Evolutionary conservation across 177 flowering plant genomes (phyloP).

Genomic region (Vitis hybrid): DNA sequence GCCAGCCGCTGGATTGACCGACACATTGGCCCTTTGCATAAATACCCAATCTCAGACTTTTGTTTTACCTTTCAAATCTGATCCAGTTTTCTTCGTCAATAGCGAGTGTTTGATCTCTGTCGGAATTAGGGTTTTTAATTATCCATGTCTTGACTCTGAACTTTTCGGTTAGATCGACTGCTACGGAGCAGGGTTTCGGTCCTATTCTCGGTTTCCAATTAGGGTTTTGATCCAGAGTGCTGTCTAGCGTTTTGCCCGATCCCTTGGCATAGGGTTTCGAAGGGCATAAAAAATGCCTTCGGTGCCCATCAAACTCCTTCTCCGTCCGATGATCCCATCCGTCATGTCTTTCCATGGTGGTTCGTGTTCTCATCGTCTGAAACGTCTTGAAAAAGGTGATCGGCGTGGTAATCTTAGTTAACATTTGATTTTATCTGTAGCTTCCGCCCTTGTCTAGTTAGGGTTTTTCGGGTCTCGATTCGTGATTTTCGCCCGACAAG

Average conservation of each 20-base stretch:
- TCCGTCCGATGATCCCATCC: conserved; percentile 19
- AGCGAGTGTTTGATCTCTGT: not conserved
- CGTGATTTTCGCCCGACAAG: conserved; percentile 5
- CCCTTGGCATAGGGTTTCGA: conserved; percentile 31
- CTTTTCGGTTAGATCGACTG: no score
- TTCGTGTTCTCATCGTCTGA: conserved; percentile 70
- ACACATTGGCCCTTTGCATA: not conserved
- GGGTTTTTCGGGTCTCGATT: not conserved
- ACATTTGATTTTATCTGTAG: conserved; percentile 29
- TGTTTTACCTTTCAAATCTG: not conserved
- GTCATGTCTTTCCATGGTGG: conserved; percentile 27
- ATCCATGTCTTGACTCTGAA: not conserved
- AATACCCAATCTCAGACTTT: not conserved
- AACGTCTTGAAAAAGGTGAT: conserved; percentile 75
- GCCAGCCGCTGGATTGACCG: not conserved
- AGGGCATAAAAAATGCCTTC: conserved; percentile 59
- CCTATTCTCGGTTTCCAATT: not conserved
- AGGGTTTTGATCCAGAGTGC: not conserved
- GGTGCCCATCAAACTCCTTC: conserved; percentile 29
- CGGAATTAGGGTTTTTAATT: not conserved
- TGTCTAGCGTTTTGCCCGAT: not conserved
- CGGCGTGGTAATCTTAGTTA: conserved; percentile 90
- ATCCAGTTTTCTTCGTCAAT: not conserved
- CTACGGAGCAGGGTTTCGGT: not conserved
- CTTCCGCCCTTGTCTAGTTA: not conserved